Evolutionary conservation across 129 eudicot genomes (phyloP), one percentile per base, ranked within the genome.

Genomic region (Flaveria brownii): DNA sequence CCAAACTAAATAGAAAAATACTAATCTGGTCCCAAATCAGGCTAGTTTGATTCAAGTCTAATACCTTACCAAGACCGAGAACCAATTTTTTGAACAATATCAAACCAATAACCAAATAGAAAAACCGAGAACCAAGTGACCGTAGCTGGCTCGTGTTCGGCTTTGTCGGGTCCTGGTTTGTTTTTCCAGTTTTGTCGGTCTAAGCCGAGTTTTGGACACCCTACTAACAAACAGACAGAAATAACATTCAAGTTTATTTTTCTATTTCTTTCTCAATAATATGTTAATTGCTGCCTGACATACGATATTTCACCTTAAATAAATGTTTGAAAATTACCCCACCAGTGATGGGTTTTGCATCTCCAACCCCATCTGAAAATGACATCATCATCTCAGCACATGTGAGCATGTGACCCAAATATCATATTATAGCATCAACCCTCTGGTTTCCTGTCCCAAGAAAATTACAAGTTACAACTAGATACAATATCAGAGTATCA

Each of bases 341-440:
- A 55, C 67, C 56, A 51, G 67, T 45, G 26, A 43, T 45, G 69
- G 56, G 30, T 66, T 22, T 51, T 36, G 54, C 54, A 67, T 64
- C 47, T 50, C 63, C 22, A 49, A 64, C 72, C 14, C n/a, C 15
- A 49, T 64, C 23, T 77, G 65, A 72, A 67, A 51, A 51, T 65
- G 74, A 28, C 69, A 55, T 55, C 20, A 62, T 73, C 66, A 17
- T 65, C 41, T 52, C 26, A 50, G 55, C 73, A 51, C 75, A 56
- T 77, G 81, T 55, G 33, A 68, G 47, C 75, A 77, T 77, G 81
- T 77, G 81, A 77, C 75, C 59, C 2, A 54, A 25, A 43, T 41
- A 36, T 42, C 49, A 41, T 68, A 56, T 55, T 14, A 39, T 33
- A n/a, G 46, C 56, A 77, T 67, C 81, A 66, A 76, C 17, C 33